Evolutionary conservation across 306 rosid genomes (phyloP).

Genomic region (Sophora flavescens): DNA sequence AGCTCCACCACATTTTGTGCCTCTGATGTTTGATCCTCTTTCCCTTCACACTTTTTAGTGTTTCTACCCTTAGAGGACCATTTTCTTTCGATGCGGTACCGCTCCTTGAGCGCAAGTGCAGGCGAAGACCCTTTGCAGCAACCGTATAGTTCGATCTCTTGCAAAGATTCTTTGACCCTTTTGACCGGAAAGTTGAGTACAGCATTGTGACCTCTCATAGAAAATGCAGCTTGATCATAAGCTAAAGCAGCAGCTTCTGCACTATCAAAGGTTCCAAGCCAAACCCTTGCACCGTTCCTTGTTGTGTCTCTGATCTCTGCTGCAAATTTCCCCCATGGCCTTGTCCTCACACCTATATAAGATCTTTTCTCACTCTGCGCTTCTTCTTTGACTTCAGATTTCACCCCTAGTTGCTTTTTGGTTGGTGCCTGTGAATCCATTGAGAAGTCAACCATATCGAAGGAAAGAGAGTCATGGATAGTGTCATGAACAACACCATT

Average conservation of each 20-base stretch:
- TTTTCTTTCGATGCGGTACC: constrained; percentile 35
- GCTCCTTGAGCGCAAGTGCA: constrained; percentile 61
- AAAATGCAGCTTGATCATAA: constrained; percentile 86
- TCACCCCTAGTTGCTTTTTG: background rate
- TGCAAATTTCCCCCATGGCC: constrained; percentile 84
- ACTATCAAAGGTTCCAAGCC: constrained; percentile 85
- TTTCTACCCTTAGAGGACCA: constrained; percentile 9
- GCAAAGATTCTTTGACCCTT: constrained; percentile 34
- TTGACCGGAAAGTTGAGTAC: constrained; percentile 52
- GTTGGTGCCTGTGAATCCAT: background rate
- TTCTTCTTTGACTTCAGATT: background rate
- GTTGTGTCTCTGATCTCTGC: constrained; percentile 81
- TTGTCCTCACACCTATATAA: constrained; percentile 61
- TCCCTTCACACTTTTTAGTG: constrained; percentile 6
- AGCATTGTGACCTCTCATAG: constrained; percentile 49
- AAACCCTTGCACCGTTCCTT: constrained; percentile 67
- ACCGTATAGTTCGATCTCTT: constrained; percentile 31
- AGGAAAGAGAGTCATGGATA: constrained; percentile 41
- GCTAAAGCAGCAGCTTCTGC: constrained; percentile 85
- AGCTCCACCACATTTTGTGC: constrained; percentile 43
- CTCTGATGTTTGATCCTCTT: constrained; percentile 10
- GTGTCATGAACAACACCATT: background rate
- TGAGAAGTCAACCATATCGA: constrained; percentile 34
- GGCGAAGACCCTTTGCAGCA: constrained; percentile 55
- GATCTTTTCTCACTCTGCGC: background rate